Evolutionary conservation across 805 yeast genomes (phyloP), one percentile per base, ranked within the genome.

Genomic region (Hanseniaspora clermontiae): DNA sequence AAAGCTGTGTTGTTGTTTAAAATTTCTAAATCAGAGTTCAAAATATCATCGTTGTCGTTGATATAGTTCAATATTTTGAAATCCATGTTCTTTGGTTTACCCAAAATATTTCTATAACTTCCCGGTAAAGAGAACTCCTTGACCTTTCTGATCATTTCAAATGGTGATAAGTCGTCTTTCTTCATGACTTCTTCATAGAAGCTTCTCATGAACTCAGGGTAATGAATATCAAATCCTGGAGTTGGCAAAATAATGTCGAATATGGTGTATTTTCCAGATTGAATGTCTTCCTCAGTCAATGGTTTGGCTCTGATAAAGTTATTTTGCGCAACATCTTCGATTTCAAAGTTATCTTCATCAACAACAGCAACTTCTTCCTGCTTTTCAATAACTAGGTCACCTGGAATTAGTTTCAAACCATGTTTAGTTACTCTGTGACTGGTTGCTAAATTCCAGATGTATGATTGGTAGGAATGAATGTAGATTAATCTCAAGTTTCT

Each of bases 401-500:
- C 97, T 38, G 73, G 84, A 57, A 85, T 84, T 38, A 85, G 79
- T 31, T 75, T 67, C 59, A 78, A 65, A 1, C 97, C 97, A 68
- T 77, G 84, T 57, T 82, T 65, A 63, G 79, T 79, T 45, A 88
- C 74, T 65, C 98, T 77, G 61, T 78, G 78, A 52, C 95, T 83
- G 0, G 89, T 91, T 38, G 83, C 95, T 53, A 76, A 67, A 66
- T 95, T 95, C 99, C 98, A 95, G 32, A 93, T 79, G 65, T 83
- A 93, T 60, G 96, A 87, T 71, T 93, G 98, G 68, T 95, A 95
- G 3, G 98, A 96, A 70, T 93, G 99, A 2, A 86, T 96, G 66
- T 93, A 93, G 95, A 93, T 91, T 58, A 90, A 80, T 67, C 96
- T 77, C 66, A 93, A 74, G 66, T 90, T 90, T 69, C 96, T 79